A percentile compares a stretch with the other conserved stretches of the same genome.
Evolutionary conservation across 1,284 basidiomycete genomes (phyloP).

Genomic region (Sanghuangporus baumii): DNA sequence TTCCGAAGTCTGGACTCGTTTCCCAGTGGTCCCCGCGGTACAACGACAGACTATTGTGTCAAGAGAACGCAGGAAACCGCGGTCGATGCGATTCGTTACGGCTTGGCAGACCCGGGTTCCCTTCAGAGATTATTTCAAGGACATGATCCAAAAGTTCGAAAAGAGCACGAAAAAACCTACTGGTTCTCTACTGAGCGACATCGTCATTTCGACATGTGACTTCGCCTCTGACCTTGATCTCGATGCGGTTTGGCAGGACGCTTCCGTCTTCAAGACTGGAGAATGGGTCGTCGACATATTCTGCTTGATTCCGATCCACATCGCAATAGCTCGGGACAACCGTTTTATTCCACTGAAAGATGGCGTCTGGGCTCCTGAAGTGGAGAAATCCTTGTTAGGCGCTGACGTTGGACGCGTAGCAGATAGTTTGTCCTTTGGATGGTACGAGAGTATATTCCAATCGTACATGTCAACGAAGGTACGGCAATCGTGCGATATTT

Average conservation of each 20-base stretch:
- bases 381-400: slow-evolving; percentile 49
- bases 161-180: slow-evolving; percentile 45
- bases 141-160: slow-evolving; percentile 44
- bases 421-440: slow-evolving; percentile 51
- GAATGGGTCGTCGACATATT: slow-evolving; percentile 60
- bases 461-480: slow-evolving; percentile 58
- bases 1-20: slow-evolving; percentile 57
- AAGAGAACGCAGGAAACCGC: slow-evolving; percentile 25
- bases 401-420: slow-evolving; percentile 55
- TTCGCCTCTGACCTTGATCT: slow-evolving; percentile 15
- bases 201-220: slow-evolving; percentile 27
- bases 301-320: slow-evolving; percentile 60
- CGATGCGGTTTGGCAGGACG: slow-evolving; percentile 16
- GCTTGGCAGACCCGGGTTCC: neutral
- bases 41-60: slow-evolving; percentile 40
- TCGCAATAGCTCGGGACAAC: slow-evolving; percentile 53
- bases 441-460: slow-evolving; percentile 61
- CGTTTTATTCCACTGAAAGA: slow-evolving; percentile 57
- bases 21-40: slow-evolving; percentile 53
- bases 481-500: slow-evolving; percentile 9
- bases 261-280: slow-evolving; percentile 38
- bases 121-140: slow-evolving; percentile 35
- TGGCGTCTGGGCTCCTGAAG: slow-evolving; percentile 42
- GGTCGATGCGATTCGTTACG: slow-evolving; percentile 40
- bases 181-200: slow-evolving; percentile 34